Base-by-base conservation (phyloP, 2,329 filamentous ascomycete genomes). In the Esteya vermicola region DNA sequence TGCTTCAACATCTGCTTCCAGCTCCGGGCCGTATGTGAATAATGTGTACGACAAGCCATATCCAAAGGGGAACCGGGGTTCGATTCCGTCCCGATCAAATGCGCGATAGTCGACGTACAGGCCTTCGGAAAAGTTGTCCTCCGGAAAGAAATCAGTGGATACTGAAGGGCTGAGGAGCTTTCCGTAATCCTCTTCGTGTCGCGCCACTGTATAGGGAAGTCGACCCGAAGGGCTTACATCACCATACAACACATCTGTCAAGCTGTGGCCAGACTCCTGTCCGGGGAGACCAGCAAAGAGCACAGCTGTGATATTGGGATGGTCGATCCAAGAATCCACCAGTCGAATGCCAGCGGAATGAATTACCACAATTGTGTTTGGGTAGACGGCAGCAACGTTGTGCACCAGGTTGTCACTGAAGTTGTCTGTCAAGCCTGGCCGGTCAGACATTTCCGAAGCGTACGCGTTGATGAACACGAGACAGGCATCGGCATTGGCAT, bases 391-490 rank as follows among this genome's bases (percentile, higher is more conserved):
- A 7, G 66, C 62, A 33, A 83, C 75, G 38, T 53, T 46, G 38
- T 59, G 53, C 0, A 83, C 65, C 0, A 82, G 60, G 0, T 57
- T 56, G 44, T 82, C 77, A 43, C 72, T 77, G 30, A 72, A 72
- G 46, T 78, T 80, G 51, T 93, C 83, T 36, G 73, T 70, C 19
- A 91, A 68, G 10, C 71, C 70, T 0, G 72, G 61, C 31, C 76
- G 67, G 45, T 85, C 70, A 57, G 72, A 85, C 0, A 81, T 83
- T 58, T 94, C 86, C 0, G 83, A 82, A 1, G 81, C 74, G 54
- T 88, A 84, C 26, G 68, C 72, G 53, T 81, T 79, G 53, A 78
- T 67, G 48, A 78, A 75, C 1, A 76, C 71, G 2, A 77, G 54
- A 40, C 82, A 88, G 14, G 82, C 64, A 50, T 85, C 68, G 4